Evolutionary conservation across 192 early-diverging fungal genomes (phyloP).

Genomic region (Rhizophagus prolifer): DNA sequence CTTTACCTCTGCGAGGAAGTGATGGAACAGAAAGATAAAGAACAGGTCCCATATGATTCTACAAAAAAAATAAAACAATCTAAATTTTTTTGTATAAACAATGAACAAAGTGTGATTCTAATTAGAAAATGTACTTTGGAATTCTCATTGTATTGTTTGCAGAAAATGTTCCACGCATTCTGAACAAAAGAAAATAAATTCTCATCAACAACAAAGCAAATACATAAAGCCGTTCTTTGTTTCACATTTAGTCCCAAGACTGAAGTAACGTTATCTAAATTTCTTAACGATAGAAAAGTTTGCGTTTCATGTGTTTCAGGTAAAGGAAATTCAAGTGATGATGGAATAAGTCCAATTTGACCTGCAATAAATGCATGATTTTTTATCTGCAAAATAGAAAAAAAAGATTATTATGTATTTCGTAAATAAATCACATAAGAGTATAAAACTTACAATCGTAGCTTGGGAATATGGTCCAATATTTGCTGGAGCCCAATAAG

Average conservation of each 20-base stretch:
- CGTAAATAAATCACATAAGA: not conserved
- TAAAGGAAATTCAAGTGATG: conserved; percentile 56
- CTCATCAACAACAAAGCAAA: conserved; percentile 57
- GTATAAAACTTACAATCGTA: conserved; percentile 46
- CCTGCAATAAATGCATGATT: conserved; percentile 73
- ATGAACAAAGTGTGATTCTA: not conserved
- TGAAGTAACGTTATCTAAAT: conserved; percentile 49
- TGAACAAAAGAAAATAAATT: conserved; percentile 35
- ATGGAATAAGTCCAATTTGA: conserved; percentile 75
- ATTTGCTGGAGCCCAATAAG: conserved; percentile 89
- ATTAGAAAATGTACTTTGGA: not conserved
- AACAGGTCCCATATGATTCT: conserved; percentile 37
- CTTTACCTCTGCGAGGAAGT: conserved; percentile 57
- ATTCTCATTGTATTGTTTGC: not conserved
- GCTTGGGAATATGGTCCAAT: conserved; percentile 85
- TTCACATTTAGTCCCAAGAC: conserved; percentile 39
- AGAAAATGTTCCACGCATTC: conserved; percentile 38
- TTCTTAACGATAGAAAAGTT: conserved; percentile 52
- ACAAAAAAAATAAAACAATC: not conserved
- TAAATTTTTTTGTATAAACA: not conserved
- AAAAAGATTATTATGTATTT: not conserved
- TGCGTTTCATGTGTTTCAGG: conserved; percentile 31
- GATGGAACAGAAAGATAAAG: conserved; percentile 58
- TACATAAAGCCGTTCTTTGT: conserved; percentile 45
- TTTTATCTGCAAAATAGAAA: conserved; percentile 37